Percentiles rank a stretch among this genome's conserved stretches.
phyloP scores from a whole-genome alignment of 2,329 filamentous ascomycete genomes.

The Aspergillus unguis region DNA sequence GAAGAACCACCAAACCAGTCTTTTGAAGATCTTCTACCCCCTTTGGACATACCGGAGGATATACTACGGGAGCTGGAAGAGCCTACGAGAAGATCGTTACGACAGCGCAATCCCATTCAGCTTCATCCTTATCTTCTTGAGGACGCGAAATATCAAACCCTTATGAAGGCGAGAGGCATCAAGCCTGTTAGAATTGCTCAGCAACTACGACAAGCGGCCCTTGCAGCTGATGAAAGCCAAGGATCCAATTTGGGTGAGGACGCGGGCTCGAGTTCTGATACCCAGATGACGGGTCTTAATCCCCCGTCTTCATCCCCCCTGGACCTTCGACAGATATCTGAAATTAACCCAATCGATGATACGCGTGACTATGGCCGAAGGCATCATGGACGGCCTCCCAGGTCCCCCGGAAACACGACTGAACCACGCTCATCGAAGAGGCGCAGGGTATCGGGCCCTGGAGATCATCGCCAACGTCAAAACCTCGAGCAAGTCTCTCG shows the following conservation, averaged over 20 bases:
- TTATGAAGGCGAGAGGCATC: constrained; percentile 42
- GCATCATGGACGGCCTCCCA: constrained; percentile 5
- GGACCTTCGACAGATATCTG: constrained; percentile 7
- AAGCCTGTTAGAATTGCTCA: constrained; percentile 39
- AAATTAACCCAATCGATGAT: neutral
- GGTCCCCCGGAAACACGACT: constrained; percentile 3
- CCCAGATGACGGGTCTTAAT: constrained; percentile 29
- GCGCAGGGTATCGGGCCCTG: constrained; percentile 31
- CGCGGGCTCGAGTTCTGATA: constrained; percentile 31
- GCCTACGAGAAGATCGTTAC: constrained; percentile 34
- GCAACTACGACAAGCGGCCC: constrained; percentile 12
- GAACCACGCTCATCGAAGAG: constrained; percentile 30
- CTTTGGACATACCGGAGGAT: constrained; percentile 28
- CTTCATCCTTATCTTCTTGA: constrained; percentile 49
- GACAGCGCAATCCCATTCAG: constrained; percentile 48
- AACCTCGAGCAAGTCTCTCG: constrained; percentile 11
- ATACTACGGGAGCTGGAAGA: constrained; percentile 25
- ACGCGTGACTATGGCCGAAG: neutral
- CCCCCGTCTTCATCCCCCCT: constrained; percentile 28
- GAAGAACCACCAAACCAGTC: constrained; percentile 4
- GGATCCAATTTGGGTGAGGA: constrained; percentile 33
- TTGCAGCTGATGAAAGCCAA: constrained; percentile 29
- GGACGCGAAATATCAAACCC: constrained; percentile 42
- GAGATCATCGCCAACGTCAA: constrained; percentile 9
- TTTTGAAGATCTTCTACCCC: constrained; percentile 18